Evolutionary conservation across 2,329 filamentous ascomycete species (phyloP), one percentile per base, ranked within the genome.

Genomic region (Colletotrichum cuscutae): DNA sequence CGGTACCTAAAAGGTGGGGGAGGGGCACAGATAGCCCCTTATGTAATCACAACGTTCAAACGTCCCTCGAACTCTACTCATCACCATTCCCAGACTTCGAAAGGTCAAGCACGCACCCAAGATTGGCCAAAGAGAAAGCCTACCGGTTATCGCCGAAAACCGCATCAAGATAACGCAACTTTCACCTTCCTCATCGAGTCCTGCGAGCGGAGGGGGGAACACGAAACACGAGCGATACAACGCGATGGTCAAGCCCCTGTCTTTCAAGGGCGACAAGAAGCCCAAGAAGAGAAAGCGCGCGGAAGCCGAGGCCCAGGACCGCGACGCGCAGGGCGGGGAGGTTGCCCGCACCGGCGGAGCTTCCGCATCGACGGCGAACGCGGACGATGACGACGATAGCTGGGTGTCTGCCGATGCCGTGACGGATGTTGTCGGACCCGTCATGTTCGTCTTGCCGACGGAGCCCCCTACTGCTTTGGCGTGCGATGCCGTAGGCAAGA

Each of bases 211-310:
- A 22, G 56, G 8, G 28, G 28, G 30, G 8, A 19, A 52, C 56
- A 35, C 26, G 22, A 46, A 46, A 26, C 5, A 65, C 53, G 49
- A 35, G 57, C 9, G 24, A 68, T 42, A 64, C 58, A 30, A 28
- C 24, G 77, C 76, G 74, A 97, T 97, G 94, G 92, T 97, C 77
- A 98, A 97, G 82, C 92, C 96, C 60, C 89, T 99, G 71, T 88
- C 91, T 61, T 99, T 99, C 88, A 99, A 99, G 85, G 97, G 97
- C 87, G 97, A 99, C 85, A 98, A 97, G 84, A 97, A 97, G 85
- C 85, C 90, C 72, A 98, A 97, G 84, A 98, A 98, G 87, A 90
- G 95, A 82, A 98, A 98, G 88, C 91, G 94, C 77, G 84, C 88
- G 60, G 86, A 87, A 65, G 85, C 85, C 56, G 86, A 90, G 56